These are phyloP conservation scores for Aspergillus felis DNA, from an alignment of 2,329 filamentous ascomycete genomes.

Conservation along the genomic window DNA sequence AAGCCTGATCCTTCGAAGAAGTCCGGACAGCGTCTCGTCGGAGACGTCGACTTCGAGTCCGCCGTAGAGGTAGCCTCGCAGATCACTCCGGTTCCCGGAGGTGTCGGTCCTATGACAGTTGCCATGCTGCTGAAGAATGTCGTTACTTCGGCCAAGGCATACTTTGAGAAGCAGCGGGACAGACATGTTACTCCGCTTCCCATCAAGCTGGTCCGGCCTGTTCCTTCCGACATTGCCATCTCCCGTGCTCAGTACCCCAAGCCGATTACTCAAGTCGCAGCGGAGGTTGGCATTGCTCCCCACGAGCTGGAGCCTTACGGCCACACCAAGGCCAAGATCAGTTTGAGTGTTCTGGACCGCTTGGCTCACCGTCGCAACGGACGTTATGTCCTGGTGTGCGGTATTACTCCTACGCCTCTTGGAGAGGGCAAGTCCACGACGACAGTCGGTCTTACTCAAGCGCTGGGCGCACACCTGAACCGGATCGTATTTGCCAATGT, in stretches of 20 bases:
- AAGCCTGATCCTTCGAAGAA: conserved; percentile 85
- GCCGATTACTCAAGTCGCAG: conserved; percentile 76
- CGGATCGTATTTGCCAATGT: conserved; percentile 94
- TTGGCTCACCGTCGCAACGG: conserved; percentile 84
- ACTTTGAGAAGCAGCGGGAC: conserved; percentile 78
- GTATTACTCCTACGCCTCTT: conserved; percentile 93
- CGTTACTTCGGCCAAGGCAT: conserved; percentile 74
- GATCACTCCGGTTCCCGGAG: conserved; percentile 94
- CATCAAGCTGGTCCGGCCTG: conserved; percentile 70
- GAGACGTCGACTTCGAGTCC: conserved; percentile 88
- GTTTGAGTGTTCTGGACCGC: conserved; percentile 74
- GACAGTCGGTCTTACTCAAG: conserved; percentile 91
- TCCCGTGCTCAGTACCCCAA: conserved; percentile 90
- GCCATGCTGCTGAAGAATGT: conserved; percentile 98
- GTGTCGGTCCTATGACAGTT: conserved; percentile 97
- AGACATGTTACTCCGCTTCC: conserved; percentile 79
- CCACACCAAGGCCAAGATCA: conserved; percentile 93
- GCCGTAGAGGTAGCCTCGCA: conserved; percentile 81
- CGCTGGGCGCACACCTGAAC: conserved; percentile 81
- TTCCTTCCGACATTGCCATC: conserved; percentile 93
- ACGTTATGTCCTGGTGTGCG: conserved; percentile 86
- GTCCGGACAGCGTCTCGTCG: conserved; percentile 85
- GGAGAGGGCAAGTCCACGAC: conserved; percentile 98
- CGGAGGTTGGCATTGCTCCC: conserved; percentile 81
- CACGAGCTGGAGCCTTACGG: conserved; percentile 93